phyloP scores from a whole-genome alignment of 106 monocot genomes.

The Iris macrosiphon region DNA sequence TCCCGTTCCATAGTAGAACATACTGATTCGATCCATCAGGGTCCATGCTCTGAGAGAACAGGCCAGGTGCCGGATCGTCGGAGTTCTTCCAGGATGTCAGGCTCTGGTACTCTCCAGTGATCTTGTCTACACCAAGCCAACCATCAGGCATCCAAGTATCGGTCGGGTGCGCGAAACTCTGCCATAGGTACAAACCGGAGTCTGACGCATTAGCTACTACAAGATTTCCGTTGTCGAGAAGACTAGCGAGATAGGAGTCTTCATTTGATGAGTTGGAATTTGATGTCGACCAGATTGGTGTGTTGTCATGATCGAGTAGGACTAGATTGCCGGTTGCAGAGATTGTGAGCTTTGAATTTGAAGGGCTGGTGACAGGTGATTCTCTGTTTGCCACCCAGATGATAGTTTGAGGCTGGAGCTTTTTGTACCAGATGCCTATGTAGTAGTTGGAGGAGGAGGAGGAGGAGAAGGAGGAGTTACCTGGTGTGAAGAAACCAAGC shows the following conservation, averaged over 20 bases:
- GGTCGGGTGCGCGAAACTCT: conserved; percentile 46
- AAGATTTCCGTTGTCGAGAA: conserved; percentile 37
- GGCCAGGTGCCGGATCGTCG: conserved; percentile 35
- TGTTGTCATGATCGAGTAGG: conserved; percentile 16
- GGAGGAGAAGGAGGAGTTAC: conserved; percentile 3
- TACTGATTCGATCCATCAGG: conserved; percentile 30
- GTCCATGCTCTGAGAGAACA: conserved; percentile 30
- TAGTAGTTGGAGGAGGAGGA: conserved; percentile 15
- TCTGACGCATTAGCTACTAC: conserved; percentile 13
- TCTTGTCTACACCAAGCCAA: conserved; percentile 20
- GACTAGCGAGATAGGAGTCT: conserved; percentile 3
- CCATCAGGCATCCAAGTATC: conserved; percentile 35
- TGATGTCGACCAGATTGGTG: conserved; percentile 33
- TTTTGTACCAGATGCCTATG: conserved; percentile 54
- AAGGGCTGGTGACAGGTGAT: conserved; percentile 10
- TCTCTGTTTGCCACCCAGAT: conserved; percentile 52
- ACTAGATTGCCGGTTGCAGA: conserved; percentile 29
- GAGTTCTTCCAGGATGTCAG: conserved; percentile 48
- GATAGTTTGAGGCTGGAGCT: conserved; percentile 14
- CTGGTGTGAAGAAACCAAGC: conserved; percentile 29
- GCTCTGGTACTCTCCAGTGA: conserved; percentile 18
- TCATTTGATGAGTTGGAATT: neutral
- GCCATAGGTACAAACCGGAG: conserved; percentile 19
- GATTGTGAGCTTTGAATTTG: conserved; percentile 24
- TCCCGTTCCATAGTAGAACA: conserved; percentile 34